phyloP scores from a whole-genome alignment of 441 rosid species.

The Gossypium laxum region DNA sequence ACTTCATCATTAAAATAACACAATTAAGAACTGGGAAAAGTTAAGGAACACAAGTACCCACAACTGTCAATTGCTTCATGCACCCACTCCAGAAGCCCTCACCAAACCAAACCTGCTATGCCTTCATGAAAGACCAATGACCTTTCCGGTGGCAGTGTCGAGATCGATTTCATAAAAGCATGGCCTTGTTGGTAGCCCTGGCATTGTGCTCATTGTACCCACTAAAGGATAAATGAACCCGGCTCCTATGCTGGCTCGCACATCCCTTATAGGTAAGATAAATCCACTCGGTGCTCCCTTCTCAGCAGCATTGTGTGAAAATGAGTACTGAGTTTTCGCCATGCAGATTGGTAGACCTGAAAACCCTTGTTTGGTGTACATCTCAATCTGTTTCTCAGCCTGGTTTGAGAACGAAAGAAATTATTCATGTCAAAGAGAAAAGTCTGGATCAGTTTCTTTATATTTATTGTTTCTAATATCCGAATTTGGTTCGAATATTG shows the following conservation, averaged over 20 bases:
- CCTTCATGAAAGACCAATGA: slow-evolving; percentile 67
- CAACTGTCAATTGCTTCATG: neutral
- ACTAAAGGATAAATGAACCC: slow-evolving; percentile 93
- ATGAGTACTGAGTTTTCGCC: slow-evolving; percentile 93
- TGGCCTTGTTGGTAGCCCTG: slow-evolving; percentile 93
- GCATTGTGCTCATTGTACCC: slow-evolving; percentile 95
- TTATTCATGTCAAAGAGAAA: neutral
- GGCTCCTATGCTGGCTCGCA: slow-evolving; percentile 87
- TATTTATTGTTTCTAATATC: neutral
- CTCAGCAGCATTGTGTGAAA: slow-evolving; percentile 59
- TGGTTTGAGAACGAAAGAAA: slow-evolving; percentile 18
- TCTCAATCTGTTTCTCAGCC: slow-evolving; percentile 93
- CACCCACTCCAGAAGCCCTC: neutral
- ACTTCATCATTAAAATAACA: neutral
- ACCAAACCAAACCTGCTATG: neutral
- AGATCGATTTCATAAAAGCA: slow-evolving; percentile 84
- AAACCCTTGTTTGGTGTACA: slow-evolving; percentile 80
- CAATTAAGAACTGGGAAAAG: neutral
- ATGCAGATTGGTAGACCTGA: slow-evolving; percentile 77
- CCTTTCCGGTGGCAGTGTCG: slow-evolving; percentile 66
- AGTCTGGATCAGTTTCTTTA: neutral
- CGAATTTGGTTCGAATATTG: neutral
- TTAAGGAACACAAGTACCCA: neutral
- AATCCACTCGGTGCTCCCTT: slow-evolving; percentile 87
- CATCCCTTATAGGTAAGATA: slow-evolving; percentile 71